These are phyloP conservation scores for Aaosphaeria pasadenensis DNA, from an alignment of 2,329 filamentous ascomycete species.

Conservation along the genomic window DNA sequence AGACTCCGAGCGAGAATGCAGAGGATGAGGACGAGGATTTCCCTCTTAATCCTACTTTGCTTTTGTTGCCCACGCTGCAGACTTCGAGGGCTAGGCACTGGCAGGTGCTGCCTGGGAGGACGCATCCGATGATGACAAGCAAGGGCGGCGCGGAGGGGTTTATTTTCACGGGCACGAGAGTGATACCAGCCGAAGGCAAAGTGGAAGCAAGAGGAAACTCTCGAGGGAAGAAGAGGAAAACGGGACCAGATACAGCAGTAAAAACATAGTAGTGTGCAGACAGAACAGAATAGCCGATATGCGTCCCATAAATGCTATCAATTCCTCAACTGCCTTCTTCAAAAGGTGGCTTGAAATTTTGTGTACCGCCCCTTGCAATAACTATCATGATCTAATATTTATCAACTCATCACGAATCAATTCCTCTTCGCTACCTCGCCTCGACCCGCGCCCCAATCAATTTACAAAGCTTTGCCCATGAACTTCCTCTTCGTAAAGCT, in stretches of 20 bases:
- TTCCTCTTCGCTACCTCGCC: no score
- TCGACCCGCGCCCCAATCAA: no score
- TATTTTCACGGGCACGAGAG: constrained; percentile 78
- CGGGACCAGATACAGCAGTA: constrained; percentile 11
- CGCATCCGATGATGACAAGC: constrained; percentile 91
- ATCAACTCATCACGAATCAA: no score
- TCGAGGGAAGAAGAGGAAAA: constrained; percentile 62
- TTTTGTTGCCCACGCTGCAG: constrained; percentile 78
- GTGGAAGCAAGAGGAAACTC: constrained; percentile 81
- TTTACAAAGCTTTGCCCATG: constrained; percentile 74
- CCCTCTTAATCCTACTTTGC: constrained; percentile 78
- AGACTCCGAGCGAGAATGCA: constrained; percentile 4
- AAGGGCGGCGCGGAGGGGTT: constrained; percentile 87
- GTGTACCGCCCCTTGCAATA: no score
- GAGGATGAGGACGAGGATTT: constrained; percentile 60
- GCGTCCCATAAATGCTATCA: no score
- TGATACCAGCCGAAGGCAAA: constrained; percentile 73
- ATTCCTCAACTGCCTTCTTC: no score
- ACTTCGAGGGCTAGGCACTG: constrained; percentile 74
- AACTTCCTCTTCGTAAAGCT: constrained; percentile 99
- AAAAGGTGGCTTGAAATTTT: no score
- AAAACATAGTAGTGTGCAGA: not conserved
- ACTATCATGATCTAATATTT: no score
- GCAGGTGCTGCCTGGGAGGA: constrained; percentile 89
- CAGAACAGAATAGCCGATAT: not conserved